These are phyloP conservation scores for Dittrichia graveolens DNA, from an alignment of 129 eudicot species.

Conservation along the genomic window DNA sequence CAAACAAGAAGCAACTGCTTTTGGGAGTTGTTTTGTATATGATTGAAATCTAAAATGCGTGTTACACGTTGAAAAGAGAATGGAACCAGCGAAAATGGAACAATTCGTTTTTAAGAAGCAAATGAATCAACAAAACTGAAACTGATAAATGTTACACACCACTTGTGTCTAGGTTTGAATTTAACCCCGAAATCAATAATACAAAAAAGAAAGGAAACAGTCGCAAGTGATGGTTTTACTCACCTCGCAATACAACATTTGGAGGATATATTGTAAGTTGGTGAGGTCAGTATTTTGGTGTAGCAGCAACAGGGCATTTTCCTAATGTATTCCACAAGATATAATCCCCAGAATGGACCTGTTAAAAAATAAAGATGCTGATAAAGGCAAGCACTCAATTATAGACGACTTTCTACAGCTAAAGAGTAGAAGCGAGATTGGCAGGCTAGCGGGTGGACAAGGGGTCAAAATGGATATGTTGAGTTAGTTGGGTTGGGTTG, in stretches of 20 bases:
- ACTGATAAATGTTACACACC: neutral
- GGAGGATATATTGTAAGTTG: neutral
- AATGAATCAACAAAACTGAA: constrained; percentile 15
- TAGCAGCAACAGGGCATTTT: constrained; percentile 79
- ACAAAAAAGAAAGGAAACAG: constrained; percentile 21
- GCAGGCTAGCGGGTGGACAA: neutral
- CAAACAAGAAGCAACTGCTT: neutral
- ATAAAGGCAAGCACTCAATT: neutral
- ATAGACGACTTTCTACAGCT: constrained; percentile 15
- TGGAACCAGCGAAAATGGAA: neutral
- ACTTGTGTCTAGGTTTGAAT: constrained; percentile 16
- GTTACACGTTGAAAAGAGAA: constrained; percentile 17
- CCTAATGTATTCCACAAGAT: constrained; percentile 98
- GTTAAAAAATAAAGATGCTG: constrained; percentile 20
- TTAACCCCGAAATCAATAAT: neutral
- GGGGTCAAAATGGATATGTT: neutral
- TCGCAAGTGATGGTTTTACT: neutral
- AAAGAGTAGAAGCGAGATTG: neutral
- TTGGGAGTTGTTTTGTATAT: constrained; percentile 3
- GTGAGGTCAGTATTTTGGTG: constrained; percentile 37
- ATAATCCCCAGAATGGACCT: constrained; percentile 95
- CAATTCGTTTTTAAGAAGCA: neutral
- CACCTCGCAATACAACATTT: neutral
- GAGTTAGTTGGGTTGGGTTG: neutral
- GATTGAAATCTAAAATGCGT: neutral